Percentiles rank a stretch among this genome's conserved stretches.
These are phyloP conservation scores for Populus trichocarpa DNA, from an alignment of 441 rosid genomes.

Conservation along the genomic window DNA sequence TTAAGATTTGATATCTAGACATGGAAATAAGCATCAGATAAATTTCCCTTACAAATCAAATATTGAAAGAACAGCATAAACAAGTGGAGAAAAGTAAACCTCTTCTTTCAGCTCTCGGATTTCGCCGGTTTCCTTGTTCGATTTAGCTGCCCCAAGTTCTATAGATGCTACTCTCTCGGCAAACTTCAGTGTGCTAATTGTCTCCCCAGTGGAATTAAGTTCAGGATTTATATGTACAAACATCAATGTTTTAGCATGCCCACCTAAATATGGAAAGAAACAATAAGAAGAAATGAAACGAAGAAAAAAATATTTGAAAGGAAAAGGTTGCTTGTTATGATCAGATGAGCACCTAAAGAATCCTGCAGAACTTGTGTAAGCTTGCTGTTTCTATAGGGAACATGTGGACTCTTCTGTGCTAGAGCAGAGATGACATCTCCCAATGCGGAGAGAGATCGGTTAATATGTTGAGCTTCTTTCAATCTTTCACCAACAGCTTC, in stretches of 20 bases:
- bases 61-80: not conserved
- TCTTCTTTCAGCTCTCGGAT: slow-evolving; percentile 85
- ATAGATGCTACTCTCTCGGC: slow-evolving; percentile 92
- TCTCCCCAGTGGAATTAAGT: slow-evolving; percentile 74
- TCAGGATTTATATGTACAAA: slow-evolving; percentile 92
- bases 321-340: not conserved
- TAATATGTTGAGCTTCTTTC: slow-evolving; percentile 95
- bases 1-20: slow-evolving; percentile 72
- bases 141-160: slow-evolving; percentile 89
- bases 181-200: slow-evolving; percentile 89
- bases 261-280: slow-evolving; percentile 43
- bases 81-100: slow-evolving; percentile 36
- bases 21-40: not conserved
- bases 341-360: slow-evolving; percentile 58
- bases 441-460: slow-evolving; percentile 83
- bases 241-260: slow-evolving; percentile 95
- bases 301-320: not conserved
- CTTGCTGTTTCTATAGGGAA: slow-evolving; percentile 94
- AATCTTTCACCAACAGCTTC: slow-evolving; percentile 95
- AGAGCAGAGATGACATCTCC: slow-evolving; percentile 95
- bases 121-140: slow-evolving; percentile 94
- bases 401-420: slow-evolving; percentile 83
- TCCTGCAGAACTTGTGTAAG: slow-evolving; percentile 91
- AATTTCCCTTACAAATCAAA: not conserved
- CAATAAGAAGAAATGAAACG: slow-evolving; percentile 1